These are phyloP conservation scores for Saraca asoca DNA, from an alignment of 331 rosid genomes.

Conservation along the genomic window DNA sequence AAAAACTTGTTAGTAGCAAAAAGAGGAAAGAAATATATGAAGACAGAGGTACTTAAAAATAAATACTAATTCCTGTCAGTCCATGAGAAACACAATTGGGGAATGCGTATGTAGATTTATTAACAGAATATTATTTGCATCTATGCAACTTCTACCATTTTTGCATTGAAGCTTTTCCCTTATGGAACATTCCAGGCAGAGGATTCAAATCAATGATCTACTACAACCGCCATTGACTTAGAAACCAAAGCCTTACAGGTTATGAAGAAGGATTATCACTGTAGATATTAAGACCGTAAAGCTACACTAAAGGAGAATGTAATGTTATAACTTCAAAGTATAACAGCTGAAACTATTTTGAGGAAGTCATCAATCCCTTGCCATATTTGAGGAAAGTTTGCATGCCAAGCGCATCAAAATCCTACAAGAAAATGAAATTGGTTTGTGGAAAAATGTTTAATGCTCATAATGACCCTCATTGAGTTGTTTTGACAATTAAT, in stretches of 20 bases:
- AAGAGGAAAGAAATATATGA: not conserved
- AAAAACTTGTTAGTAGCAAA: slow-evolving; percentile 32
- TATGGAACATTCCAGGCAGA: not conserved
- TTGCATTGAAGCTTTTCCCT: not conserved
- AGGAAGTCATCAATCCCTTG: not conserved
- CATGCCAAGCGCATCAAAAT: not conserved
- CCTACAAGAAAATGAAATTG: not conserved
- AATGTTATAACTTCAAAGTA: not conserved
- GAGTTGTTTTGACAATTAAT: no score
- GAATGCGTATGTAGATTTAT: not conserved
- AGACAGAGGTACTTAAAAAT: slow-evolving; percentile 43
- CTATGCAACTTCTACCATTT: no score
- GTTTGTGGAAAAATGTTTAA: no score
- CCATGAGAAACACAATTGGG: not conserved
- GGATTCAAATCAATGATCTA: slow-evolving; percentile 2
- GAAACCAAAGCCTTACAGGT: not conserved
- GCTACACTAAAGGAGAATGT: not conserved
- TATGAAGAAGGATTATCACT: not conserved
- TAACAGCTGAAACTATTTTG: no score
- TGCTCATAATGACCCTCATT: no score
- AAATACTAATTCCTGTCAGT: slow-evolving; percentile 5
- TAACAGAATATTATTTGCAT: not conserved
- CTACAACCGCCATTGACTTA: not conserved
- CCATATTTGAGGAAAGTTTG: not conserved
- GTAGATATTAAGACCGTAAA: not conserved